Conservation (phyloP, 2,329 filamentous ascomycete species). For the Elsinoe arachidis region DNA sequence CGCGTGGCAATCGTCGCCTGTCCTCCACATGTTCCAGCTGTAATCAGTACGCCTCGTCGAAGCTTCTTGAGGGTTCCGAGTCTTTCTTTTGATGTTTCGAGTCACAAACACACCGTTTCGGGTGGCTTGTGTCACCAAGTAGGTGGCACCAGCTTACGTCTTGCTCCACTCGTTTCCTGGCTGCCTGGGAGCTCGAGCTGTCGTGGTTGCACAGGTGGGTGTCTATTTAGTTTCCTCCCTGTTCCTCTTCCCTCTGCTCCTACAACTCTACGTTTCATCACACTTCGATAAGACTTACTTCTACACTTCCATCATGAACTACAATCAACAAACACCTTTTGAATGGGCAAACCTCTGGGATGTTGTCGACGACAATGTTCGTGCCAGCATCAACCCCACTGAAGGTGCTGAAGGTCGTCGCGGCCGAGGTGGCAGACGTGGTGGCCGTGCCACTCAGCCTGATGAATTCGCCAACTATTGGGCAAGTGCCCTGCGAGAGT, state of each 20-base stretch:
- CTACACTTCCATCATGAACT: background rate
- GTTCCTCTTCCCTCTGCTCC: background rate
- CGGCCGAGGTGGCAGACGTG: background rate
- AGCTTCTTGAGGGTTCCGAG: background rate
- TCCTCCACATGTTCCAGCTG: conserved; percentile 7
- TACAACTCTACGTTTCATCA: background rate
- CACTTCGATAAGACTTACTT: background rate
- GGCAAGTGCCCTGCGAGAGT: background rate
- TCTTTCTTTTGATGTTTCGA: background rate
- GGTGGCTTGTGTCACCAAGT: background rate
- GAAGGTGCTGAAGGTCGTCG: background rate
- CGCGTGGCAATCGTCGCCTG: conserved; percentile 9
- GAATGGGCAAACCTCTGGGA: background rate
- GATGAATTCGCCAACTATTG: background rate
- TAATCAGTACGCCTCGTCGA: background rate
- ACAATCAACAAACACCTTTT: background rate
- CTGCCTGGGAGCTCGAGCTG: conserved; percentile 10
- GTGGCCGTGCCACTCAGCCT: background rate
- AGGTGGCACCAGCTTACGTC: background rate
- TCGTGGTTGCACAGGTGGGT: background rate
- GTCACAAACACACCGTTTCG: background rate
- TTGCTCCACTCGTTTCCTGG: background rate
- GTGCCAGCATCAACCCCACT: background rate
- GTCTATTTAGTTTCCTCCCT: conserved; percentile 5
- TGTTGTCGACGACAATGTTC: background rate